Evolutionary conservation across 2,329 filamentous ascomycete species (phyloP), one percentile per base, ranked within the genome.

Genomic region (Aspergillus ustus): DNA sequence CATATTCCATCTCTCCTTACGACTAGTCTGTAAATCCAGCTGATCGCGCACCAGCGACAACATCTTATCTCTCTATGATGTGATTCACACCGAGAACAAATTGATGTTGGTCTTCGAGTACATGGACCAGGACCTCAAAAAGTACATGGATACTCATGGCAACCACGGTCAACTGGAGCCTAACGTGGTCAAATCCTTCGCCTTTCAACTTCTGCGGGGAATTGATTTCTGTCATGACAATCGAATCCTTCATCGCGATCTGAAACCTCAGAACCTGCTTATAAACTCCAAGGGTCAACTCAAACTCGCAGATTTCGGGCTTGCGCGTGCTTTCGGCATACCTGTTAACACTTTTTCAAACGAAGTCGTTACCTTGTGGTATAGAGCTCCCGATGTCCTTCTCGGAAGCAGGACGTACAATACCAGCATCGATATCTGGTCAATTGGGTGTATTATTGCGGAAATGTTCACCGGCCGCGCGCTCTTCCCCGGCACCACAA

Each of bases 401-500:
- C 85, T 98, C 37, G 94, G 94, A 51, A 93, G 90, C 70, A 84
- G 93, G 65, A 97, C 93, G 11, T 98, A 98, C 82, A 97, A 96
- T 80, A 97, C 93, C n/a, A 95, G 91, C 79, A 97, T 98, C 75
- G 93, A 98, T 74, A 97, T 98, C 74, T 98, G 93, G 93, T 96
- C 91, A 15, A 93, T 93, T 7, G 93, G 94, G 58, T 97, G 94
- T 78, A 98, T 98, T 82, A 97, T 97, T 92, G 94, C 94, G 13
- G 93, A 98, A 79, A 97, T 98, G 94, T 97, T 93, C 77, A 96
- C 93, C 0, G 94, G 94, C 6, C 86, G 93, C 22, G 93, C 94
- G 0, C 85, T 97, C 5, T 97, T 97, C 80, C 93, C 94, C 0
- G 94, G 93, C 58, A 97, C 93, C 2, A 97, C 93, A 43, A 97